Conservation (phyloP, 2,329 filamentous ascomycete genomes). For the Elsinoe fawcettii region DNA sequence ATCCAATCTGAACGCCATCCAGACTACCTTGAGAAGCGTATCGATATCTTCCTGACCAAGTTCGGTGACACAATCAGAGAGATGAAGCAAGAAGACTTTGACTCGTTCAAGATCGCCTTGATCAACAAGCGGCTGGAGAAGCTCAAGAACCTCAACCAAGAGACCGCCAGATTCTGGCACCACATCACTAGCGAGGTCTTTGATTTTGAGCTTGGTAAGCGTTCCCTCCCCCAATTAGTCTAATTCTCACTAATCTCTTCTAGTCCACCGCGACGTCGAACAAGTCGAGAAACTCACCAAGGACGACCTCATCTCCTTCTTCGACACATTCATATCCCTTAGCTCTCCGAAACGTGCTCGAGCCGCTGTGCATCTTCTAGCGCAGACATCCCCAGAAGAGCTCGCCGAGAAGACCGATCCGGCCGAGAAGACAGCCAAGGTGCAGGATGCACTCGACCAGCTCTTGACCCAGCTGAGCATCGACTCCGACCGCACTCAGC, state of each 20-base stretch:
- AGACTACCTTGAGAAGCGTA: slow-evolving; percentile 75
- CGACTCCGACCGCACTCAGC: slow-evolving; percentile 35
- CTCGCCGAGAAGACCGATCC: slow-evolving; percentile 29
- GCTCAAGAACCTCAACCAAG: slow-evolving; percentile 81
- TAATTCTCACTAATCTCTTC: slow-evolving; percentile 15
- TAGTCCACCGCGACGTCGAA: slow-evolving; percentile 68
- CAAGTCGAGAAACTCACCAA: slow-evolving; percentile 69
- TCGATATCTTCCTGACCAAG: slow-evolving; percentile 70
- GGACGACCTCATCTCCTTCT: slow-evolving; percentile 72
- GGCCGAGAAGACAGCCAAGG: slow-evolving; percentile 37
- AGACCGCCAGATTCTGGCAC: slow-evolving; percentile 73
- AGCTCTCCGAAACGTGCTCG: slow-evolving; percentile 69
- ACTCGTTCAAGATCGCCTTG: slow-evolving; percentile 81
- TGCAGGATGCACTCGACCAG: slow-evolving; percentile 38
- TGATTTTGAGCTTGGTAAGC: slow-evolving; percentile 77
- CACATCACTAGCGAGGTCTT: slow-evolving; percentile 81
- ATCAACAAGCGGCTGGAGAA: slow-evolving; percentile 84
- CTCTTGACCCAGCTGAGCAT: slow-evolving; percentile 42
- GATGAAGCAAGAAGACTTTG: slow-evolving; percentile 79
- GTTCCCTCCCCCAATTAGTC: not conserved
- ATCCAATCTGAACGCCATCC: slow-evolving; percentile 88
- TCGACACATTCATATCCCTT: slow-evolving; percentile 65
- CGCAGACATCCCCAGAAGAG: slow-evolving; percentile 46
- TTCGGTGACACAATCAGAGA: slow-evolving; percentile 59
- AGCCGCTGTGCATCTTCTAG: slow-evolving; percentile 72